Percentiles rank a stretch among this genome's conserved stretches.
Conservation (phyloP, 352 stramenopile genomes). For the Blastocystis sp. region DNA sequence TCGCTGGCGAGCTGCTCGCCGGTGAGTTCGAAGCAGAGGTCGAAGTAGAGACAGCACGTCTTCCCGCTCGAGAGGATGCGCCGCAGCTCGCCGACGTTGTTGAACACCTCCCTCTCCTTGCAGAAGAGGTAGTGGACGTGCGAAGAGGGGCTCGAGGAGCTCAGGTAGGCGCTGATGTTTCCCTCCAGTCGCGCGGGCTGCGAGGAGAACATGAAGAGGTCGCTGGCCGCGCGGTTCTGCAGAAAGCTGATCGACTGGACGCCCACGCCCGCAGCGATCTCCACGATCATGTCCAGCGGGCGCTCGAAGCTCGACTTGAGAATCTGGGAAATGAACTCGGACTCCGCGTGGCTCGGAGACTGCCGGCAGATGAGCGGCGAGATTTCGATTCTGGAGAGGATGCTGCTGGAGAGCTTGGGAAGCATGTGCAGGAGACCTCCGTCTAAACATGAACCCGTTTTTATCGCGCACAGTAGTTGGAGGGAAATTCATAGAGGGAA, state of each 20-base stretch:
- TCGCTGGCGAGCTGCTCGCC: not conserved
- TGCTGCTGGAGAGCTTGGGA: not conserved
- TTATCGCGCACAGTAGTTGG: not conserved
- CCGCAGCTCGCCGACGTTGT: not conserved
- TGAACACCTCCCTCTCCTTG: not conserved
- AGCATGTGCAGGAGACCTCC: conserved; percentile 52
- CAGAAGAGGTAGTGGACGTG: not conserved
- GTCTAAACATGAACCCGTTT: not conserved
- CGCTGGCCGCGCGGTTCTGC: not conserved
- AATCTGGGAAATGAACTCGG: conserved; percentile 15
- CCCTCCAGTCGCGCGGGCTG: not conserved
- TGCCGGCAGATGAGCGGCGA: not conserved
- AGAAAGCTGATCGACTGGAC: conserved; percentile 38
- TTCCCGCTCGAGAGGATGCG: not conserved
- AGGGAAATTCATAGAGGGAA: conserved; percentile 33
- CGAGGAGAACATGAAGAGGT: conserved; percentile 2
- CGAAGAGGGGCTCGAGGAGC: not conserved
- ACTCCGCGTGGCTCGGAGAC: not conserved
- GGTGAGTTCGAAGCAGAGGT: not conserved
- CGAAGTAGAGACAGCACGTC: not conserved
- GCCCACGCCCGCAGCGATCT: not conserved
- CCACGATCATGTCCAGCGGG: not conserved
- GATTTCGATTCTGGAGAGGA: not conserved
- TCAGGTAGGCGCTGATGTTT: not conserved
- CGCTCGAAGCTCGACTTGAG: not conserved